These are phyloP conservation scores for Paraconiothyrium brasiliense DNA, from an alignment of 2,329 filamentous ascomycete genomes.

Conservation along the genomic window DNA sequence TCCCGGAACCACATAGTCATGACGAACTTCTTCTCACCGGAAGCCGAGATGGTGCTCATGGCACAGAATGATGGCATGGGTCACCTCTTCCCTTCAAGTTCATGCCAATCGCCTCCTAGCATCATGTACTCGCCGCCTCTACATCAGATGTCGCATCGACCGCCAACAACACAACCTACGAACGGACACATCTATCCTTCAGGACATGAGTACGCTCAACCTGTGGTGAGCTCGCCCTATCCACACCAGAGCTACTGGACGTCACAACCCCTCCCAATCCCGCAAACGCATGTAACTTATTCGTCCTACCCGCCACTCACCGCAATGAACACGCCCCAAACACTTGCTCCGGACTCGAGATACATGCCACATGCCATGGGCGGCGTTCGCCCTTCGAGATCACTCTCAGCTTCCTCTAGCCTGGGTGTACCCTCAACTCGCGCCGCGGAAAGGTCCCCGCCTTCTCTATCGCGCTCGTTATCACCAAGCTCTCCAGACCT, in stretches of 20 bases:
- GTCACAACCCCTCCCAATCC: slow-evolving; percentile 39
- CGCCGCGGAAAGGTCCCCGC: slow-evolving; percentile 42
- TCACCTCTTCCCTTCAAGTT: slow-evolving; percentile 48
- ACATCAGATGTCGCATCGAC: slow-evolving; percentile 41
- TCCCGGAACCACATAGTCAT: slow-evolving; percentile 25
- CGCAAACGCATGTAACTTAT: slow-evolving; percentile 41
- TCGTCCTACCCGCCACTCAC: slow-evolving; percentile 47
- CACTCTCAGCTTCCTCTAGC: slow-evolving; percentile 48
- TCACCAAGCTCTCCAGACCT: slow-evolving; percentile 53
- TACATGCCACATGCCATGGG: slow-evolving; percentile 34
- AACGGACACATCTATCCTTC: slow-evolving; percentile 40
- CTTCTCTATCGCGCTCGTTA: slow-evolving; percentile 47
- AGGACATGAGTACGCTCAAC: slow-evolving; percentile 38
- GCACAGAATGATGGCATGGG: slow-evolving; percentile 44
- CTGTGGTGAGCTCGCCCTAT: slow-evolving; percentile 45
- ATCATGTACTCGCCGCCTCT: slow-evolving; percentile 51
- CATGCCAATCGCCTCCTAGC: slow-evolving; percentile 49
- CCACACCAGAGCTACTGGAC: slow-evolving; percentile 44
- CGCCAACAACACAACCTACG: slow-evolving; percentile 34
- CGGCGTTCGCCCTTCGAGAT: slow-evolving; percentile 40
- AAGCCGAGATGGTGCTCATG: slow-evolving; percentile 50
- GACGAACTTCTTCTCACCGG: slow-evolving; percentile 47
- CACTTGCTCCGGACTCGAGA: slow-evolving; percentile 36
- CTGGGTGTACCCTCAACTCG: slow-evolving; percentile 38
- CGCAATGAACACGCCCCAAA: slow-evolving; percentile 34